phyloP scores from a whole-genome alignment of 2,329 filamentous ascomycete genomes.

The Phialophora macrospora region DNA sequence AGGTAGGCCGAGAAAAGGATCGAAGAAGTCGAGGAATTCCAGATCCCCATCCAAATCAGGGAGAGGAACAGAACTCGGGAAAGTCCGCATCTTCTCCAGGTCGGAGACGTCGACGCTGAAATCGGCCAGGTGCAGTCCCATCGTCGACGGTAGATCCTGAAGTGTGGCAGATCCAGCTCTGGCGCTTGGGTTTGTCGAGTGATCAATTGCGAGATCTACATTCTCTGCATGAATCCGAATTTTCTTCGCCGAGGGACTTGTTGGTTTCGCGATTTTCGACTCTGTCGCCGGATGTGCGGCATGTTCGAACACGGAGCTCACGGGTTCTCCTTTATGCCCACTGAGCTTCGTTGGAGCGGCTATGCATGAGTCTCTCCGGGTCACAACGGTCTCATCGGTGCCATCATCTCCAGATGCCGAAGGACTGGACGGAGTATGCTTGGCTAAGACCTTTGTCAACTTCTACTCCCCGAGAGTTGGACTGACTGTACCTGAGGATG shows the following conservation, averaged over 20 bases:
- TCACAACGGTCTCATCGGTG: slow-evolving; percentile 1
- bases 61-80: slow-evolving; percentile 29
- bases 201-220: neutral
- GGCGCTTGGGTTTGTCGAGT: neutral
- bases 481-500: slow-evolving; percentile 8
- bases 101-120: slow-evolving; percentile 25
- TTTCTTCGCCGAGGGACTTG: neutral
- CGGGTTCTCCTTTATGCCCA: neutral
- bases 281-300: neutral
- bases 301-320: neutral
- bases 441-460: slow-evolving; percentile 9
- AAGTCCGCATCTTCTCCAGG: slow-evolving; percentile 32
- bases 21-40: slow-evolving; percentile 35
- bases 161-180: neutral
- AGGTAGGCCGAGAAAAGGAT: slow-evolving; percentile 29
- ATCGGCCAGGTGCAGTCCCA: slow-evolving; percentile 22
- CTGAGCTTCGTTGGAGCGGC: neutral
- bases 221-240: neutral
- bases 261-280: neutral
- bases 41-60: slow-evolving; percentile 32
- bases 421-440: slow-evolving; percentile 2
- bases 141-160: slow-evolving; percentile 3
- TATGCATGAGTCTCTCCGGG: neutral
- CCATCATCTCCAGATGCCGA: slow-evolving; percentile 8
- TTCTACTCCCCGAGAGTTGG: neutral